phyloP scores from a whole-genome alignment of 805 yeast genomes.

The Candida quercuum region DNA sequence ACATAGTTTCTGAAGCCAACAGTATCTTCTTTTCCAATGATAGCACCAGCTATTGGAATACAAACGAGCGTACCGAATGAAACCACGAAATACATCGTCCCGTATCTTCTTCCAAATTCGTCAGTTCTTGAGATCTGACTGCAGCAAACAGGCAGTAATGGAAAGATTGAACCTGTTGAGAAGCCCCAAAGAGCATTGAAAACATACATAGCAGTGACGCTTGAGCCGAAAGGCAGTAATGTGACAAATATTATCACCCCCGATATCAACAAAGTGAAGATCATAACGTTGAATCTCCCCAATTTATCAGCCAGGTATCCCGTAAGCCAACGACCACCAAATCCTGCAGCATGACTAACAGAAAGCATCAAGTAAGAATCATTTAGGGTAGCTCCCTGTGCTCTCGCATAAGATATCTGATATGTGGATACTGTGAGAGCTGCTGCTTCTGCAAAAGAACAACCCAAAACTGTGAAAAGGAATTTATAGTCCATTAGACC shows the following conservation, averaged over 20 bases:
- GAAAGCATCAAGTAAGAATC: constrained; percentile 42
- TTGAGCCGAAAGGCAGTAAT: constrained; percentile 33
- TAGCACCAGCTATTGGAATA: constrained; percentile 46
- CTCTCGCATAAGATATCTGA: constrained; percentile 44
- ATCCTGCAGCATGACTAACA: constrained; percentile 35
- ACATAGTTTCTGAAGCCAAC: constrained; percentile 32
- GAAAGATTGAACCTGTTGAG: constrained; percentile 47
- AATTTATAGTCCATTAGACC: constrained; percentile 41
- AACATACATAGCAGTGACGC: constrained; percentile 29
- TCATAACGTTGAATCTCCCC: constrained; percentile 53
- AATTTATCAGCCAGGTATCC: constrained; percentile 36
- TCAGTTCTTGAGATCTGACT: constrained; percentile 52
- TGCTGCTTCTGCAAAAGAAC: constrained; percentile 42
- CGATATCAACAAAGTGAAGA: constrained; percentile 26
- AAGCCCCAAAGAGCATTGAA: constrained; percentile 48
- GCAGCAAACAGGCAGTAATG: constrained; percentile 53
- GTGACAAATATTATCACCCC: constrained; percentile 28
- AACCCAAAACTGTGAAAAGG: constrained; percentile 36
- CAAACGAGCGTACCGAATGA: constrained; percentile 48
- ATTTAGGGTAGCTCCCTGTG: constrained; percentile 34
- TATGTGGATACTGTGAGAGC: constrained; percentile 43
- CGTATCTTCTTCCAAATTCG: constrained; percentile 48
- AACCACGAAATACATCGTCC: constrained; percentile 54
- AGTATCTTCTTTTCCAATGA: constrained; percentile 34
- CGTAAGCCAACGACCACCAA: constrained; percentile 39